Evolutionary conservation across 345 rosid species (phyloP), one percentile per base, ranked within the genome.

Genomic region (Pugionium dolabratum): DNA sequence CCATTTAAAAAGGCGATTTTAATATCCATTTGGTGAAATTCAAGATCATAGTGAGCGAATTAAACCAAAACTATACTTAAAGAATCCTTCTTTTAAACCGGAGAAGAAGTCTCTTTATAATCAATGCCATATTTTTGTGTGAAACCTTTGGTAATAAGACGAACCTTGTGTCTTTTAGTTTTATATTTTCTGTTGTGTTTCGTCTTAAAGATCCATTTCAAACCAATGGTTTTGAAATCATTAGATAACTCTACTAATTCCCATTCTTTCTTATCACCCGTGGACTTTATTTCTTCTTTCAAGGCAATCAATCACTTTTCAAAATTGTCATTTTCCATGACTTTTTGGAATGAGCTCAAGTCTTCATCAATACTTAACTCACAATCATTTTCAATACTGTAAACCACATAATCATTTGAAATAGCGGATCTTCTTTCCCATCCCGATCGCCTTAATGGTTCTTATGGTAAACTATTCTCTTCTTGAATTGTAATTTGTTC

Each of bases 311-410:
- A 31, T 52, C 52, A 60, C n/a, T 18, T 60, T 44, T 44, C 41
- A 32, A 30, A 60, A 60, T 60, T 7, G 3, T 11, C 7, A 32
- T 52, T 60, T 4, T 44, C 40, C 50, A 60, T 60, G 52, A 41
- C 7, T n/a, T 60, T 60, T 8, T 6, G 4, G 54, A 61, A 61
- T 61, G 43, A 6, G 8, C 1, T 33, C 43, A 43, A 33, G 5
- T 61, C 54, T 4, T 18, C 43, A 26, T 60, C 26, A 25, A 46
- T 2, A 6, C 43, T 61, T 4, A 45, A 25, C 3, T 46, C 66
- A 35, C 33, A 60, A 45, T 45, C 52, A 60, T 11, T 44, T 45
- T 45, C 32, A 44, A 44, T 8, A 33, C 7, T 8, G 2, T 44
- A 60, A 45, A 45, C 33, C 39, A 49, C 56, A 35, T 37, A 48